These are phyloP conservation scores for Tillandsia leiboldiana DNA, from an alignment of 176 grass and related monocot genomes.

Conservation along the genomic window DNA sequence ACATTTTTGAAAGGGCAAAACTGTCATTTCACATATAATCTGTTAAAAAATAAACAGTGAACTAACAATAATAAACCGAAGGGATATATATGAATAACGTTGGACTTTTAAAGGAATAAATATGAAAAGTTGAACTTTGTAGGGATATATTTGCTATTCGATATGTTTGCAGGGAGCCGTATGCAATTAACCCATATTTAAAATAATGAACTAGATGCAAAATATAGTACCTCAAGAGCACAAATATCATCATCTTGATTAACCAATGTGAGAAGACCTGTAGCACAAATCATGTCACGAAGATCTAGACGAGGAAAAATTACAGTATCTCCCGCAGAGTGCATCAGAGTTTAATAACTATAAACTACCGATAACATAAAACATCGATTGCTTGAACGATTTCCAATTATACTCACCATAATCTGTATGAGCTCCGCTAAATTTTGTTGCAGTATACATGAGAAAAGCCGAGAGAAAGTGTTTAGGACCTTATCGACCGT, in stretches of 20 bases:
- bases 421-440: constrained; percentile 92
- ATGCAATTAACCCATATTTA: no score
- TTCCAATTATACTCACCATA: constrained; percentile 48
- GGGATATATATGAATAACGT: no score
- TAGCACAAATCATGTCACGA: constrained; percentile 1
- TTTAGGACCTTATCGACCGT: background rate
- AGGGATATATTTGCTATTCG: no score
- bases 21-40: no score
- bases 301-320: background rate
- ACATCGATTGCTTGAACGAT: no score
- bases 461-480: constrained; percentile 15
- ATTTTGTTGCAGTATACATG: constrained; percentile 21
- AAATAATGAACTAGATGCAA: no score
- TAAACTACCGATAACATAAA: background rate
- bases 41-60: no score
- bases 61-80: no score
- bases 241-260: constrained; percentile 84
- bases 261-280: constrained; percentile 82
- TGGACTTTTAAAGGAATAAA: no score
- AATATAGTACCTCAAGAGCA: constrained; percentile 73
- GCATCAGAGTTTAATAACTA: background rate
- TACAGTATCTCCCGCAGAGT: background rate
- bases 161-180: no score
- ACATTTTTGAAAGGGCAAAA: no score
- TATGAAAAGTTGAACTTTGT: no score